Base-by-base conservation (phyloP, 208 protist species). In the Wallacemonas sp. region DNA sequence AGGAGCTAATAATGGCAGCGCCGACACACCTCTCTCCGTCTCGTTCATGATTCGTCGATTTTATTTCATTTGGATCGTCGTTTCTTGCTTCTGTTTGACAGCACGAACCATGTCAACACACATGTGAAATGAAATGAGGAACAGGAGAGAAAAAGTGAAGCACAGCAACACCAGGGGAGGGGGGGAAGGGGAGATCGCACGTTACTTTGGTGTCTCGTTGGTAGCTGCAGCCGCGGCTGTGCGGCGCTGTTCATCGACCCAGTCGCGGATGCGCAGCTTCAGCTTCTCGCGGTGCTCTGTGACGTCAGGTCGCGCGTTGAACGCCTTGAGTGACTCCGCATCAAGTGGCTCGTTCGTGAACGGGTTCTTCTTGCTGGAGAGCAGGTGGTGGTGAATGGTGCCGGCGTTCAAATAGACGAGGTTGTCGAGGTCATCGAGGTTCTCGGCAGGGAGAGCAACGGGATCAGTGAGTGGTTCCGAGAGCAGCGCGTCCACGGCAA, bases 281-380 rank as follows among this genome's bases (percentile, higher is more conserved):
- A 90, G 74, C 43, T 74, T 57, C 63, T 85, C 46, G 24, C 81
- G 69, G 9, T 81, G 83, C 24, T 70, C 68, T 27, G 38, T 62
- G 14, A 96, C 80, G 29, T 90, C 90, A 2, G 85, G 77, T 0
- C 84, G 76, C 43, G 67, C 54, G 74, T 96, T 96, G 65, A 94
- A 96, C 16, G 72, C 81, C 30, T 81, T 75, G 48, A 96, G 78
- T 76, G 92, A 83, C n/a, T 76, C 65, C 72, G 93, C 85, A 58
- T 91, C 89, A n/a, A 96, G 71, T 26, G 88, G 86, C 66, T 94
- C 86, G 33, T 96, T 96, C 14, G 87, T 96, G 70, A 93, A 96
- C 0, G 90, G 90, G 68, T 96, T 79, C 70, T 96, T 93, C 68
- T 68, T 83, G 58, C 94, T 86, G 14, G 91, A 93, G 29, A 96